These are phyloP conservation scores for Avena eriantha DNA, from an alignment of 176 grass and related monocot species.

Conservation along the genomic window DNA sequence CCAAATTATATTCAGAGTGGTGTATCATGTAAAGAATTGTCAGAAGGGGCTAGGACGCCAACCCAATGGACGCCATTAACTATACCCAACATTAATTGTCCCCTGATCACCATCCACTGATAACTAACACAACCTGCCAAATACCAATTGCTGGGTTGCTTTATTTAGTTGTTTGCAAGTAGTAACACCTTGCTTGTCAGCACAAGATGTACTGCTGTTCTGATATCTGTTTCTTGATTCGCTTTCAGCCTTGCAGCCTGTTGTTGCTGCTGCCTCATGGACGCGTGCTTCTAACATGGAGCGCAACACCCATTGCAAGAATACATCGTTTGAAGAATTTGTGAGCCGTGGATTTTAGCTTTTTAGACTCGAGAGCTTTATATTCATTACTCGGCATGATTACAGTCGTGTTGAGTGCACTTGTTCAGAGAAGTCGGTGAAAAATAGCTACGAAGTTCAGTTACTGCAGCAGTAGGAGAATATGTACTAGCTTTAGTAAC, in stretches of 20 bases:
- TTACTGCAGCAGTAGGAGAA: background rate
- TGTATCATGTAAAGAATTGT: background rate
- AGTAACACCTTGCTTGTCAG: background rate
- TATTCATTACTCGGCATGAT: background rate
- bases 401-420: background rate
- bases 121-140: background rate
- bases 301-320: background rate
- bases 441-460: background rate
- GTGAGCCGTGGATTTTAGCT: background rate
- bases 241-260: constrained; percentile 36
- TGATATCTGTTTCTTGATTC: background rate
- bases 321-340: background rate
- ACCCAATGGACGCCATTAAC: too few relatives aligned
- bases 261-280: constrained; percentile 62
- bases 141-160: background rate
- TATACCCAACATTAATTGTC: background rate
- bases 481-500: background rate
- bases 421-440: background rate
- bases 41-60: background rate
- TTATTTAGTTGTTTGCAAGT: background rate
- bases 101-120: background rate
- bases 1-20: background rate
- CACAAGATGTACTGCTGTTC: background rate
- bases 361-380: background rate
- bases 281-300: constrained; percentile 46